phyloP scores from a whole-genome alignment of 192 early-diverging fungal genomes.

The Podila verticillata region DNA sequence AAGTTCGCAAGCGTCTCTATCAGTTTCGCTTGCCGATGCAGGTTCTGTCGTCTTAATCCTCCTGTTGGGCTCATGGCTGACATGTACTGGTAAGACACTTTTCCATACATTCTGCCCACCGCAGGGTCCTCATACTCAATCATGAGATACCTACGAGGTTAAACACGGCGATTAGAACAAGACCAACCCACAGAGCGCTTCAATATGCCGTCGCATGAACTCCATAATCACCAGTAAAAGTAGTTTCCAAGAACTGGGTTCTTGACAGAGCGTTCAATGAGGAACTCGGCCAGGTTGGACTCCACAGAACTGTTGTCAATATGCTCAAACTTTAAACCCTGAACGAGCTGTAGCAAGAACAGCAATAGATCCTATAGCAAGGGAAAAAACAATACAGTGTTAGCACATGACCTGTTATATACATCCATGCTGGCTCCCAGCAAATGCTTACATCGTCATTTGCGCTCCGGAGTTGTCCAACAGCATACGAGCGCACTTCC shows the following conservation, averaged over 20 bases:
- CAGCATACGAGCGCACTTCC: slow-evolving; percentile 88
- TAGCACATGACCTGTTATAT: neutral
- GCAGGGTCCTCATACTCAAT: slow-evolving; percentile 93
- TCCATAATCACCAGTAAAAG: slow-evolving; percentile 81
- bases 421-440: neutral
- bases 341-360: slow-evolving; percentile 97
- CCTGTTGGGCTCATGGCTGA: slow-evolving; percentile 67
- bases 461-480: slow-evolving; percentile 86
- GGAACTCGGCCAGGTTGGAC: slow-evolving; percentile 83
- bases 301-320: slow-evolving; percentile 64
- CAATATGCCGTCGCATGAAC: neutral
- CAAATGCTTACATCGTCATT: slow-evolving; percentile 81
- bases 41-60: slow-evolving; percentile 72
- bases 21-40: slow-evolving; percentile 87
- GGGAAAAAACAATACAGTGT: neutral
- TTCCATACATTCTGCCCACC: slow-evolving; percentile 87
- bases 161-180: neutral
- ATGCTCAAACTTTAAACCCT: slow-evolving; percentile 96
- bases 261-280: slow-evolving; percentile 86
- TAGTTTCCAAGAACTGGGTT: slow-evolving; percentile 92
- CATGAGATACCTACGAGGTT: slow-evolving; percentile 85
- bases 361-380: slow-evolving; percentile 82
- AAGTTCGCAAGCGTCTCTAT: slow-evolving; percentile 79
- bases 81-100: slow-evolving; percentile 87
- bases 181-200: neutral